Evolutionary conservation across 2,329 filamentous ascomycete genomes (phyloP).

Genomic region (Fusarium miscanthi): DNA sequence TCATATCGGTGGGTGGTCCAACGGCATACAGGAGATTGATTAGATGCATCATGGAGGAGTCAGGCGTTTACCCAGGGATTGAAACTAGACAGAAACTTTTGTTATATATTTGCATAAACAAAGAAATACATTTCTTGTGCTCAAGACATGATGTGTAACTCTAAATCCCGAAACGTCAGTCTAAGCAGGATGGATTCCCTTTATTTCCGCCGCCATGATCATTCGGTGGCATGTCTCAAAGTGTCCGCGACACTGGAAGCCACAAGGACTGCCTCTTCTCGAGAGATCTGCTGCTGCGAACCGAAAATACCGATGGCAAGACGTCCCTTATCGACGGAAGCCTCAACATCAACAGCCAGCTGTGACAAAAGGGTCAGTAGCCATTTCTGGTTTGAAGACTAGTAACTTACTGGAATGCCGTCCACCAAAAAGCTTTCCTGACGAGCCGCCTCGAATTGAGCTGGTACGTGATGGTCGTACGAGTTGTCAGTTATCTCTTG

Average conservation of each 20-base stretch:
- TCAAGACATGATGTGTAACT: background rate
- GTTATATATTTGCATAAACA: background rate
- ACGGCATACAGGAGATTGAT: background rate
- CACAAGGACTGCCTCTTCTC: slow-evolving; percentile 42
- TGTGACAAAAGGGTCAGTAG: slow-evolving; percentile 31
- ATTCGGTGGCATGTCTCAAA: slow-evolving; percentile 23
- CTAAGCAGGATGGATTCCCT: background rate
- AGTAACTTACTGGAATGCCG: slow-evolving; percentile 46
- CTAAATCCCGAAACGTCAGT: background rate
- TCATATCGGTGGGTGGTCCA: background rate
- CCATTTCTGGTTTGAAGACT: too few species aligned
- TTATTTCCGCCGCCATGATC: background rate
- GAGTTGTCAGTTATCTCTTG: background rate
- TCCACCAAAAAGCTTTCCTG: slow-evolving; percentile 41
- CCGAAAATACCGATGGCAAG: slow-evolving; percentile 58
- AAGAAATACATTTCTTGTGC: background rate
- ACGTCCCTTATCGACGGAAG: slow-evolving; percentile 45
- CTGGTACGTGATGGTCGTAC: background rate
- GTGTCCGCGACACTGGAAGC: slow-evolving; percentile 40
- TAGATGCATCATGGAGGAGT: slow-evolving; percentile 29
- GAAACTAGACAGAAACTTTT: slow-evolving; percentile 10
- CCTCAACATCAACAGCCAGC: slow-evolving; percentile 56
- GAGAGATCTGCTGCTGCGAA: slow-evolving; percentile 43
- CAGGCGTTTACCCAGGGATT: slow-evolving; percentile 8
- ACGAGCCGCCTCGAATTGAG: slow-evolving; percentile 19